Evolutionary conservation across 805 yeast species (phyloP), one percentile per base, ranked within the genome.

Genomic region (Maudiozyma pseudohumilis): DNA sequence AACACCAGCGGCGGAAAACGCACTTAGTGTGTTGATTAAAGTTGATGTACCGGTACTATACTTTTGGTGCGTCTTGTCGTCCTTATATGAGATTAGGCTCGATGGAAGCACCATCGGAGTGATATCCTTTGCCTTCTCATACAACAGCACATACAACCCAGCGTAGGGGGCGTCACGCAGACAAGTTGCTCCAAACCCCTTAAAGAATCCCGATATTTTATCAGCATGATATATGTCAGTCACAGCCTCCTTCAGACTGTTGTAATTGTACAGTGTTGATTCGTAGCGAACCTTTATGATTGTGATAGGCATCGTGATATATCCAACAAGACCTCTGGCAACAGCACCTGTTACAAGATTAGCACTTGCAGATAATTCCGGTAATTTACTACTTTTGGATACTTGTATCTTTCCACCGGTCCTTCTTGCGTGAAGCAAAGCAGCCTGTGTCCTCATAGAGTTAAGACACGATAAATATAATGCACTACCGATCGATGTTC

Each of bases 121-220:
- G 4, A 68, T 29, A 8, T 65, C 67, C 53, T 87, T 87, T 38
- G 77, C 68, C 40, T 77, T 69, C 53, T 89, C 96, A 59, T 89
- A 89, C 44, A 87, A 72, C 26, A 87, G 61, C 21, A 92, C 86
- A 52, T 92, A 89, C 4, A 92, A 54, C 0, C 98, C 98, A 6
- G 98, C 96, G 57, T 92, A 84, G 0, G 98, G 98, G 18, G 95
- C 94, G 61, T 92, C 98, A 45, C 98, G 64, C 10, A 84, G 70
- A 43, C 80, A 70, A 0, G 98, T 92, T 2, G 94, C 95, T 1
- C 82, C 76, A 49, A 81, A 82, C 0, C 98, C 98, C 42, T 75
- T 70, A 57, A 87, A 87, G 54, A 89, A 87, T 12, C 95, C 94
- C 16, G 59, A 52, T 0, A 77, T 27, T 0, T 87, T 75, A 37